Percentiles rank a stretch among this genome's conserved stretches.
phyloP scores from a whole-genome alignment of 371 early-diverging fungal species.

The Synchytrium microbalum region DNA sequence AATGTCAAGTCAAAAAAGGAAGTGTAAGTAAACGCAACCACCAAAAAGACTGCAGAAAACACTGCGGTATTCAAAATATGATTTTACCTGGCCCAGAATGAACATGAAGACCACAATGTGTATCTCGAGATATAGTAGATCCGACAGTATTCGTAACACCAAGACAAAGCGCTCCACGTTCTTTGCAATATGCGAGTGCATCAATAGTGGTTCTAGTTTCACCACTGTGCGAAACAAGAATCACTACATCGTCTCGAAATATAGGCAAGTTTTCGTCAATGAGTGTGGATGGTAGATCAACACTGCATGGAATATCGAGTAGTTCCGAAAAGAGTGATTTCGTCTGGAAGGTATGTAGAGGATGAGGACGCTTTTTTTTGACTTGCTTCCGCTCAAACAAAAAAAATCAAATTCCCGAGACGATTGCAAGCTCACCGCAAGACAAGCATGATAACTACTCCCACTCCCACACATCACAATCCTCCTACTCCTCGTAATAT shows the following conservation, averaged over 20 bases:
- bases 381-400: no score
- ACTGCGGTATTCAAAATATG: no score
- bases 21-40: no score
- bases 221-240: conserved; percentile 99
- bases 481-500: conserved; percentile 92
- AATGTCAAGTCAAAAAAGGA: no score
- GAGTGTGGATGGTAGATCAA: conserved; percentile 96
- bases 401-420: no score
- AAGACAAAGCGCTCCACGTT: conserved; percentile 96
- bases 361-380: not conserved
- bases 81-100: conserved; percentile 99
- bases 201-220: conserved; percentile 98
- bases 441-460: conserved; percentile 92
- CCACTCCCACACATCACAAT: conserved; percentile 98
- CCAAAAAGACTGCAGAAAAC: no score
- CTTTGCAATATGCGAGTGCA: conserved; percentile 96
- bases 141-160: conserved; percentile 99
- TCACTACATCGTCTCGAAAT: conserved; percentile 97
- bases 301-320: conserved; percentile 89
- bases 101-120: conserved; percentile 99
- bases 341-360: conserved; percentile 39
- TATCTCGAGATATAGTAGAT: conserved; percentile 94
- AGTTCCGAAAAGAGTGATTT: conserved; percentile 96
- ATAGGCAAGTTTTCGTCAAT: conserved; percentile 93
- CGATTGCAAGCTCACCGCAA: conserved; percentile 60